Evolutionary conservation across 78 protist genomes (phyloP).

Genomic region (Cavenderia fasciculata): DNA sequence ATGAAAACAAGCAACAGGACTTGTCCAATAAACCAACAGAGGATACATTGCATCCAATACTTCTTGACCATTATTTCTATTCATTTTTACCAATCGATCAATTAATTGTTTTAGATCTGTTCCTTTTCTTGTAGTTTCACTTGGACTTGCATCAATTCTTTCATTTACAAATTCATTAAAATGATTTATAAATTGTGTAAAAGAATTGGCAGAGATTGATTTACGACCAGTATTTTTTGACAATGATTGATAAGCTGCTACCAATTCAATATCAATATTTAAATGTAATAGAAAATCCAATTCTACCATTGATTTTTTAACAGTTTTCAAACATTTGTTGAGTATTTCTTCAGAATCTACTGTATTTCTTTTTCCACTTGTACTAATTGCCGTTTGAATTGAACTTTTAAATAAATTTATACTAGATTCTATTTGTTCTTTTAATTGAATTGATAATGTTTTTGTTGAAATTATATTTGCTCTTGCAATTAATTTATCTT

Average conservation of each 20-base stretch:
- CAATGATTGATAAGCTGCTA: constrained; percentile 11
- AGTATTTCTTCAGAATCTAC: neutral
- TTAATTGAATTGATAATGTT: constrained; percentile 9
- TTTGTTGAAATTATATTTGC: constrained; percentile 12
- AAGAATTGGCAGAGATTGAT: neutral
- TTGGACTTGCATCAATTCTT: no score
- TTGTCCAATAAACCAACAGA: neutral
- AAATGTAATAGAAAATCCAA: constrained; percentile 20
- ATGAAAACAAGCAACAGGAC: neutral
- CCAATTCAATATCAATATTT: constrained; percentile 20
- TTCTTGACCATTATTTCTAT: neutral
- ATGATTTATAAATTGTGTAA: neutral
- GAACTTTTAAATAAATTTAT: constrained; percentile 31
- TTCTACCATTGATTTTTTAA: constrained; percentile 42
- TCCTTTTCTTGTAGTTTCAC: neutral
- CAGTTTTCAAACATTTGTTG: constrained; percentile 26
- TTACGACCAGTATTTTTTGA: neutral
- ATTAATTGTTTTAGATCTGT: neutral
- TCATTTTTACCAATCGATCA: neutral
- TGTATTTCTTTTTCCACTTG: constrained; percentile 7
- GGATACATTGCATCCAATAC: neutral
- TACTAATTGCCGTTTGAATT: constrained; percentile 2
- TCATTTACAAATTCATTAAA: constrained; percentile 22
- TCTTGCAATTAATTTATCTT: constrained; percentile 10
- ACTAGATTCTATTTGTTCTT: constrained; percentile 34